phyloP scores from a whole-genome alignment of 2,329 filamentous ascomycete genomes.

The Pseudogymnoascus sp. region DNA sequence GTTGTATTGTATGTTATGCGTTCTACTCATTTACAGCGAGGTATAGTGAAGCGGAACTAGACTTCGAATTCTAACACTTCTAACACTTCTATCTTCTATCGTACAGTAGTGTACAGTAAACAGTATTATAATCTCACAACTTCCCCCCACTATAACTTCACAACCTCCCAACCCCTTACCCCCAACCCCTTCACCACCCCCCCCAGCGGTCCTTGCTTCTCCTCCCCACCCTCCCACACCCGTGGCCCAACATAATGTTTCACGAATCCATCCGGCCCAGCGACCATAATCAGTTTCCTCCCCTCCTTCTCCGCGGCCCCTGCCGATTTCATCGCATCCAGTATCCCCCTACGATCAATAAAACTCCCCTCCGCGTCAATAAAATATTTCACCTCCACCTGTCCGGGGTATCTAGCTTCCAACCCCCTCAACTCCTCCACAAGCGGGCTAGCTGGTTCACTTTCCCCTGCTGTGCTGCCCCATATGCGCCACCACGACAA shows the following conservation, averaged over 20 bases:
- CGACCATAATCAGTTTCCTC: constrained; percentile 63
- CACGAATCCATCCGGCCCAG: constrained; percentile 86
- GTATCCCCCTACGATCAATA: constrained; percentile 48
- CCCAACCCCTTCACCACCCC: constrained; percentile 54
- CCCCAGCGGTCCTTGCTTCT: constrained; percentile 65
- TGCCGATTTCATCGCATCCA: constrained; percentile 23
- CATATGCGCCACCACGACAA: constrained; percentile 6
- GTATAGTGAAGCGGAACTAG: background rate
- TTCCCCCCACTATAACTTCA: constrained; percentile 26
- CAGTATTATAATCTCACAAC: background rate
- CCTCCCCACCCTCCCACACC: constrained; percentile 57
- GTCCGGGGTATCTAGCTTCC: constrained; percentile 45
- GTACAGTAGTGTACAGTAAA: background rate
- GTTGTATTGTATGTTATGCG: background rate
- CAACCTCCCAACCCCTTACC: constrained; percentile 24
- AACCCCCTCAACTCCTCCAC: constrained; percentile 55
- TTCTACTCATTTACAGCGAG: background rate
- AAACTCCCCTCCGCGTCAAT: constrained; percentile 70
- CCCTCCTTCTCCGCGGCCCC: constrained; percentile 24
- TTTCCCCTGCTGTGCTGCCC: background rate
- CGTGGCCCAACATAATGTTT: constrained; percentile 72
- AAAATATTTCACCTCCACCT: constrained; percentile 62
- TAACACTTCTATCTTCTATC: constrained; percentile 16
- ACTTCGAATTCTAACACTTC: background rate
- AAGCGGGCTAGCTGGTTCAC: constrained; percentile 37